Percentiles rank a stretch among this genome's conserved stretches.
Conservation (phyloP, 1,139 yeast species). For the Taphrina communis region DNA sequence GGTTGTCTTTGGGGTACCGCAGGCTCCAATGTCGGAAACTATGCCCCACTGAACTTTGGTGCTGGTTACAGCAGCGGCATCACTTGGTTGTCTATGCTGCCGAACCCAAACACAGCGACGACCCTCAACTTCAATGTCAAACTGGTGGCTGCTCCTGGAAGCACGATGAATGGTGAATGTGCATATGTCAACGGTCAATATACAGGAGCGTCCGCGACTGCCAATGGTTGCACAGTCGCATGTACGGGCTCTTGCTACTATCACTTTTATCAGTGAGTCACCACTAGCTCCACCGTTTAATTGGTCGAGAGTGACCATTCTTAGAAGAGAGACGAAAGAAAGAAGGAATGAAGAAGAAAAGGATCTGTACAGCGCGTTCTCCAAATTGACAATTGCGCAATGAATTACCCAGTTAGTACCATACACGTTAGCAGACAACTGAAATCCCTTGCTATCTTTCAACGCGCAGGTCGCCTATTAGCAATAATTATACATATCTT, state of each 20-base stretch:
- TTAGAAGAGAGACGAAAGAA: neutral
- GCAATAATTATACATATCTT: slow-evolving; percentile 12
- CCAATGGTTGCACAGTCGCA: slow-evolving; percentile 69
- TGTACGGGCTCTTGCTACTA: slow-evolving; percentile 67
- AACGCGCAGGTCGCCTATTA: slow-evolving; percentile 15
- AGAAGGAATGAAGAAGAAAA: neutral
- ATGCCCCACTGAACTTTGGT: slow-evolving; percentile 97
- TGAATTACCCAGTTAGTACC: slow-evolving; percentile 7
- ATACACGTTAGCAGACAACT: slow-evolving; percentile 8
- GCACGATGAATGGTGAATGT: slow-evolving; percentile 75
- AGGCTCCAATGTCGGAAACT: slow-evolving; percentile 88
- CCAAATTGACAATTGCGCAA: neutral
- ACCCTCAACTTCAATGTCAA: slow-evolving; percentile 84
- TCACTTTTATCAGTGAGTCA: slow-evolving; percentile 12
- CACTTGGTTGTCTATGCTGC: slow-evolving; percentile 83
- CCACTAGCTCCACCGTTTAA: neutral
- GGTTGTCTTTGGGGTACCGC: slow-evolving; percentile 92
- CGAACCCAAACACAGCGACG: slow-evolving; percentile 71
- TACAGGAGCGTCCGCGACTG: slow-evolving; percentile 60
- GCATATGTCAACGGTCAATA: slow-evolving; percentile 73
- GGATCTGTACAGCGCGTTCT: neutral
- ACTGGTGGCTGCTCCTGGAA: slow-evolving; percentile 74
- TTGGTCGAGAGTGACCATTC: neutral
- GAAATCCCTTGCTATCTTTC: neutral
- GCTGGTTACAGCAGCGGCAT: slow-evolving; percentile 82